phyloP scores from a whole-genome alignment of 306 rosid genomes.

The Abrus pulchellus region DNA sequence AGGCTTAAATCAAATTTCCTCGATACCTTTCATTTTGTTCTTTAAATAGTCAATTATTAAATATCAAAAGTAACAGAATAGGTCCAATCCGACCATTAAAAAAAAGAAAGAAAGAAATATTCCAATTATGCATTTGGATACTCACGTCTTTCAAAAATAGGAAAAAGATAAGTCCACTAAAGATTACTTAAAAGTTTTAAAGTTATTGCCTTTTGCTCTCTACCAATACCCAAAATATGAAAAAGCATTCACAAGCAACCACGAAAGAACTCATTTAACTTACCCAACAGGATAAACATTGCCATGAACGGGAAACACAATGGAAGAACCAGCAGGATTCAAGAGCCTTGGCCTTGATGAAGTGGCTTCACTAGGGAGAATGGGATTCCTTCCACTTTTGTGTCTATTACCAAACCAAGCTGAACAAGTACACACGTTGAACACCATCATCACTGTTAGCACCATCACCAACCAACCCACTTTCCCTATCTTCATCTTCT shows the following conservation, averaged over 20 bases:
- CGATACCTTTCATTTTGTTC: background rate
- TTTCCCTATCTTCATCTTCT: slow-evolving; percentile 46
- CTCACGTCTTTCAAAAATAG: background rate
- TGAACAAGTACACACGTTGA: slow-evolving; percentile 56
- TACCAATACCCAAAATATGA: background rate
- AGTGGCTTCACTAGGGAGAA: slow-evolving; percentile 46
- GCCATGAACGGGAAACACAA: slow-evolving; percentile 75
- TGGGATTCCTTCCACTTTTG: slow-evolving; percentile 57
- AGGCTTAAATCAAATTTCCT: background rate
- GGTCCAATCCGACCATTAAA: background rate
- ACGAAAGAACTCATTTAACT: slow-evolving; percentile 7
- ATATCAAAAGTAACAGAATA: slow-evolving; percentile 4
- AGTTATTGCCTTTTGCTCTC: background rate
- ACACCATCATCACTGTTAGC: slow-evolving; percentile 52
- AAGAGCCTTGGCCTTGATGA: slow-evolving; percentile 63
- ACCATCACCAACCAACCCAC: slow-evolving; percentile 45
- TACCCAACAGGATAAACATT: slow-evolving; percentile 94
- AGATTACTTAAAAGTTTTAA: background rate
- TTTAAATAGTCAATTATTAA: background rate
- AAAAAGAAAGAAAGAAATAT: background rate
- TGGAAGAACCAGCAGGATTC: slow-evolving; percentile 67
- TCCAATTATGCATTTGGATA: slow-evolving; percentile 13
- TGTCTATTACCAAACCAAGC: slow-evolving; percentile 66
- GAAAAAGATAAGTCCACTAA: background rate
- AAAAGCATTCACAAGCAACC: background rate